Conservation (phyloP, 2,329 filamentous ascomycete species). For the Colletotrichum camelliae region DNA sequence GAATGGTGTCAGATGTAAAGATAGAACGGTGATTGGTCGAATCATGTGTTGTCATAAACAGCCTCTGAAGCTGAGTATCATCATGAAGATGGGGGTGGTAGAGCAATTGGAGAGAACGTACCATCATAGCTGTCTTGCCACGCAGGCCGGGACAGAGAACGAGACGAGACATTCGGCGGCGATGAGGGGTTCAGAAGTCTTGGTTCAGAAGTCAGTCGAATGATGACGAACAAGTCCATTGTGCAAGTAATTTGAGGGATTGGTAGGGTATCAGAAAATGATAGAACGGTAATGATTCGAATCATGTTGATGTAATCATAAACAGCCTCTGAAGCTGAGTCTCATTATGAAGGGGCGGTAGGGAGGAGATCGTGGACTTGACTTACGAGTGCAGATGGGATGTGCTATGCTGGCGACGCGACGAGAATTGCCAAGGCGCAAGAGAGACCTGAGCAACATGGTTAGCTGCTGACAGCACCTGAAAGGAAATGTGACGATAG, state of each 20-base stretch:
- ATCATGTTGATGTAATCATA: constrained; percentile 48
- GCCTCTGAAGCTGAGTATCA: constrained; percentile 48
- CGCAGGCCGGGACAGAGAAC: background rate
- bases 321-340: constrained; percentile 50
- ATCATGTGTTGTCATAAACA: constrained; percentile 52
- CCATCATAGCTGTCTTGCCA: background rate
- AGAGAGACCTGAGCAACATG: background rate
- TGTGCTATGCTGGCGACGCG: background rate
- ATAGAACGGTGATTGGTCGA: constrained; percentile 40
- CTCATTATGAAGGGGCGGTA: constrained; percentile 39
- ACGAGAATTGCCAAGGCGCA: fast-evolving
- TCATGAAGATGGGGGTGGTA: constrained; percentile 30
- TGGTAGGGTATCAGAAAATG: constrained; percentile 14
- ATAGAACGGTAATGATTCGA: constrained; percentile 39
- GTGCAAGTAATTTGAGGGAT: background rate
- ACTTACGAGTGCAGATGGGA: background rate
- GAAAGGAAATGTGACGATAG: background rate
- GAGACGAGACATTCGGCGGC: background rate
- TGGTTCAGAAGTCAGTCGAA: background rate
- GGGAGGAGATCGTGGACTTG: background rate
- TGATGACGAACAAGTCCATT: background rate
- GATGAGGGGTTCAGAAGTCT: background rate
- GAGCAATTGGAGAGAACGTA: background rate
- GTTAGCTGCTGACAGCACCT: background rate
- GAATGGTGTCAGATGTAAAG: constrained; percentile 17